Evolutionary conservation across 306 rosid genomes (phyloP), one percentile per base, ranked within the genome.

Genomic region (Mimosa pudica): DNA sequence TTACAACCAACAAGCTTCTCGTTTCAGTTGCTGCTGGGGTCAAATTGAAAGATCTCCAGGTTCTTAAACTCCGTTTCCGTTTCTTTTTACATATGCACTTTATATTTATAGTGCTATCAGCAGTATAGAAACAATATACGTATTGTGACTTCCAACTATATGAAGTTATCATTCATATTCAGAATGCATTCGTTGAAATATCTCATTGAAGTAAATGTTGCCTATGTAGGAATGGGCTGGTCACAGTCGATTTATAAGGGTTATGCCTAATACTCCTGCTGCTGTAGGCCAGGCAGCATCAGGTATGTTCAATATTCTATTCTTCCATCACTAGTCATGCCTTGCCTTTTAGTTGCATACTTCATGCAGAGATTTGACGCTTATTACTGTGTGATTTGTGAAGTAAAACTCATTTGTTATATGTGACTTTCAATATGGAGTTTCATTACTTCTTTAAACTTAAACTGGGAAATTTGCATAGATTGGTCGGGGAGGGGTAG

Each of bases 1-100:
- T 96, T 41, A 84, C 97, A 47, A 78, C 68, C 77, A 88, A 89
- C 84, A 93, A 96, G 89, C 98, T 93, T 79, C 86, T 96, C 62
- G 98, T 96, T 85, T 96, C 98, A 2, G 87, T 96, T 84, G 98
- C 98, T 74, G 99, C 99, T 72, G 99, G 99, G 58, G 67, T 91
- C 80, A 96, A 89, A 83, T 71, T 96, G 89, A 88, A 91, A 82
- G 99, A 96, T 89, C 91, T 96, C 68, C 96, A 91, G 99, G 98
- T 95, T 57, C 77, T 65, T 5, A 0, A 79, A 36, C 73, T 16
- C 20, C 20, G 17, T 5, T 0, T 46, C 46, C 60, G 41, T 42
- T 71, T 71, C 58, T 24, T 12, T 7, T 70, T 38, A 8, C 14
- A 11, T 60, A 10, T 46, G 16, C 3, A 45, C n/a, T 58, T 7